Conservation (phyloP, 257 asterid genomes). For the Striga asiatica region DNA sequence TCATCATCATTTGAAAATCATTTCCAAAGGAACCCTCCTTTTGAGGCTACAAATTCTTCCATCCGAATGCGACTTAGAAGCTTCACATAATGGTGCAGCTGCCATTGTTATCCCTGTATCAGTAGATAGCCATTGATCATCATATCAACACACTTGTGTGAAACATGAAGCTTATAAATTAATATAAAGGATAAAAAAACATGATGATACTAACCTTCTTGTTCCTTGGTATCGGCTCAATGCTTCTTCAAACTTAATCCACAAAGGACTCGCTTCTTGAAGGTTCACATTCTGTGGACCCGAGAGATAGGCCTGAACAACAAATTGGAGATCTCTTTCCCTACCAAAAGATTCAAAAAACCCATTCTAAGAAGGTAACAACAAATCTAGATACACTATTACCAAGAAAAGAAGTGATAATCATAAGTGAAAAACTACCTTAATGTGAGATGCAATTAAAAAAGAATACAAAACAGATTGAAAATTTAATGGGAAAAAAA, state of each 20-base stretch:
- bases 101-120: conserved; percentile 33
- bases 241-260: conserved; percentile 62
- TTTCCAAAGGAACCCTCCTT: too few relatives aligned
- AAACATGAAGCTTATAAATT: neutral
- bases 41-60: neutral
- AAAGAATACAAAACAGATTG: too few relatives aligned
- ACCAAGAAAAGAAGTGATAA: neutral
- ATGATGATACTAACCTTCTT: conserved; percentile 30
- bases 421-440: neutral
- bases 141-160: neutral
- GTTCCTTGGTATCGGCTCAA: conserved; percentile 38
- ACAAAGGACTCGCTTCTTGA: conserved; percentile 52
- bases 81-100: conserved; percentile 63
- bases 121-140: conserved; percentile 1
- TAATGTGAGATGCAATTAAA: neutral
- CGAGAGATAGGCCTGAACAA: conserved; percentile 73
- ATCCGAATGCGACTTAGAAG: neutral
- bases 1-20: too few relatives aligned
- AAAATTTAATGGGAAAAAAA: neutral
- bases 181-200: neutral
- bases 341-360: conserved; percentile 22
- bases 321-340: conserved; percentile 61
- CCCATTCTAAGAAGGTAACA: neutral
- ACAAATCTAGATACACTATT: neutral
- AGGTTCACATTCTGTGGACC: conserved; percentile 84